Percentiles rank a stretch among this genome's conserved stretches.
Evolutionary conservation across 1,284 basidiomycete genomes (phyloP).

Genomic region (Ustilago lituana): DNA sequence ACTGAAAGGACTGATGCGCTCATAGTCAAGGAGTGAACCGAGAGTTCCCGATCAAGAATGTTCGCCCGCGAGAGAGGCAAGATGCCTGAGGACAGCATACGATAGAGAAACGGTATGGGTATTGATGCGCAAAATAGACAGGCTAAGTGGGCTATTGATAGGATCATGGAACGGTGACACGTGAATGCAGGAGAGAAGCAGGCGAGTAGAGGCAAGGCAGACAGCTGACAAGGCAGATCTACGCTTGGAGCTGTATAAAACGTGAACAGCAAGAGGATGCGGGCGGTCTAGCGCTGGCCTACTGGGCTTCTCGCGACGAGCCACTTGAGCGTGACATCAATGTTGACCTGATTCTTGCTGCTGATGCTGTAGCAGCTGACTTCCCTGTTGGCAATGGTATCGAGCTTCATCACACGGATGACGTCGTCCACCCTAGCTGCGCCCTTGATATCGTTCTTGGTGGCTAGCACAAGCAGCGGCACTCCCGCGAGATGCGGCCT

Average conservation of each 20-base stretch:
- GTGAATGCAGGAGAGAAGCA: too few relatives aligned
- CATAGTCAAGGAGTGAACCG: too few relatives aligned
- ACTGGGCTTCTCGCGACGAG: slow-evolving; percentile 63
- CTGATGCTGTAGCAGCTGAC: slow-evolving; percentile 71
- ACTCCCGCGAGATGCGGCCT: slow-evolving; percentile 80
- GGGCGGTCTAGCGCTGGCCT: slow-evolving; percentile 29
- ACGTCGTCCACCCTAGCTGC: slow-evolving; percentile 86
- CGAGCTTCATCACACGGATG: slow-evolving; percentile 77
- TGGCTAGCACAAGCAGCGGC: slow-evolving; percentile 91
- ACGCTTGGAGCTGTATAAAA: too few relatives aligned
- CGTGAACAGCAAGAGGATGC: too few relatives aligned
- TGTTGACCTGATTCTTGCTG: slow-evolving; percentile 90
- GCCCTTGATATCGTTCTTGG: slow-evolving; percentile 89
- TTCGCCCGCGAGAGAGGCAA: too few relatives aligned
- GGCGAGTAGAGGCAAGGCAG: too few relatives aligned
- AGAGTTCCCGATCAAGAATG: too few relatives aligned
- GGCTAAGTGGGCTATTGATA: background rate
- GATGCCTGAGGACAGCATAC: too few relatives aligned
- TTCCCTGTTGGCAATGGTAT: slow-evolving; percentile 74
- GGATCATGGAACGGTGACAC: background rate
- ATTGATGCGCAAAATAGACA: slow-evolving; percentile 1
- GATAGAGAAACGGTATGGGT: slow-evolving; percentile 3
- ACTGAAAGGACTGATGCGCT: too few relatives aligned
- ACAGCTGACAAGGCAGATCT: too few relatives aligned
- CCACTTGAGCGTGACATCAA: slow-evolving; percentile 73